These are phyloP conservation scores for Pilatotrama ljubarskyi DNA, from an alignment of 768 basidiomycete genomes.

Conservation along the genomic window DNA sequence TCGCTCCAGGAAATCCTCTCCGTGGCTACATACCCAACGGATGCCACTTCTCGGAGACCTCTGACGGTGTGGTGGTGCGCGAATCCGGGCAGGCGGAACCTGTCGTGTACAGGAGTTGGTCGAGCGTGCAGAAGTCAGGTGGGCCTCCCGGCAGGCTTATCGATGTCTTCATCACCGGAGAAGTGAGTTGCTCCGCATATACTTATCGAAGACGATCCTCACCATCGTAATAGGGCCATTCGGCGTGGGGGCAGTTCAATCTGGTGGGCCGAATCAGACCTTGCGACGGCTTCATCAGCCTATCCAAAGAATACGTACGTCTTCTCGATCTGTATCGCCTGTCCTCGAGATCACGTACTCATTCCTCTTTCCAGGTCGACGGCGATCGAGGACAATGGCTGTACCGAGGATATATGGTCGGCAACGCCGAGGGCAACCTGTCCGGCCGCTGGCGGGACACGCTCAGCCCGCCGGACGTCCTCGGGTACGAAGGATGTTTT, in stretches of 20 bases:
- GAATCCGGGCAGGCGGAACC: constrained; percentile 40
- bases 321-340: constrained; percentile 21
- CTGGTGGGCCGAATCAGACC: constrained; percentile 78
- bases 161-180: constrained; percentile 74
- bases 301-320: constrained; percentile 83
- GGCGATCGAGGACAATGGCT: constrained; percentile 81
- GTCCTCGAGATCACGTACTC: constrained; percentile 1
- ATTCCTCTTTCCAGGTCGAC: constrained; percentile 47
- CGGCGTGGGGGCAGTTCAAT: constrained; percentile 87
- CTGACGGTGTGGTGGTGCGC: constrained; percentile 47
- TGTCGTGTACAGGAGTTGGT: constrained; percentile 32
- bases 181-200: constrained; percentile 43
- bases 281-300: constrained; percentile 76
- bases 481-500: constrained; percentile 88
- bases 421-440: constrained; percentile 64
- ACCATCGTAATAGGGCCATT: constrained; percentile 65
- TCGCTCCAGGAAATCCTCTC: constrained; percentile 61
- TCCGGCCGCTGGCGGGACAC: constrained; percentile 90
- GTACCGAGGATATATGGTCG: constrained; percentile 82
- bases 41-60: constrained; percentile 48
- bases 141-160: constrained; percentile 28
- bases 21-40: constrained; percentile 61
- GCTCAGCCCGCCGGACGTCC: constrained; percentile 55
- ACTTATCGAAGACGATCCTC: not conserved
- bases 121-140: constrained; percentile 4